Conservation (phyloP, 2,329 filamentous ascomycete species). For the Alternaria ventricosa region DNA sequence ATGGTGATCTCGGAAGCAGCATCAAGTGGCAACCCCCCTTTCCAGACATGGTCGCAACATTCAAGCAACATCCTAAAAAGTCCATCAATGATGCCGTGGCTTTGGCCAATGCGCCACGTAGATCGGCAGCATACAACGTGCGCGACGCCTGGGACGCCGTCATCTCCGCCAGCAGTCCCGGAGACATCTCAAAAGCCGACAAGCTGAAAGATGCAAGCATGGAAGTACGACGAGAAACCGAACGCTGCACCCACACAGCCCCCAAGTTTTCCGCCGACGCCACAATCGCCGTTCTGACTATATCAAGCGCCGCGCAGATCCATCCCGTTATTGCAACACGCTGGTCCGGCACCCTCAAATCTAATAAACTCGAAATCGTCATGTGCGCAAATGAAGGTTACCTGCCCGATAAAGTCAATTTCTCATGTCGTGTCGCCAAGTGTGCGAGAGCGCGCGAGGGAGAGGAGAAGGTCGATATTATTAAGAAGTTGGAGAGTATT, state of each 20-base stretch:
- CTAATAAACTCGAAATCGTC: constrained; percentile 66
- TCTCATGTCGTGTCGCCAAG: constrained; percentile 68
- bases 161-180: constrained; percentile 57
- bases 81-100: constrained; percentile 68
- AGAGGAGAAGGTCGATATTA: constrained; percentile 66
- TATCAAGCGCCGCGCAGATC: constrained; percentile 66
- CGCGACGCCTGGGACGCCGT: constrained; percentile 67
- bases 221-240: constrained; percentile 68
- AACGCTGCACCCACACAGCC: constrained; percentile 65
- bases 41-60: constrained; percentile 67
- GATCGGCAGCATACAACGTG: constrained; percentile 68
- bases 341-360: constrained; percentile 68
- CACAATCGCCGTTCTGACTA: constrained; percentile 68
- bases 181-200: constrained; percentile 58
- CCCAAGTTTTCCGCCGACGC: constrained; percentile 70
- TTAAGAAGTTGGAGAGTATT: constrained; percentile 62
- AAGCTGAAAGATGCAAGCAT: constrained; percentile 61
- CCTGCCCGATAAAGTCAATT: constrained; percentile 67
- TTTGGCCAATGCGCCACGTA: constrained; percentile 69
- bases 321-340: constrained; percentile 72
- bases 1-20: constrained; percentile 69
- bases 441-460: constrained; percentile 60
- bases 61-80: constrained; percentile 68
- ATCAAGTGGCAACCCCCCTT: constrained; percentile 72
- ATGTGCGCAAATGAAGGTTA: constrained; percentile 73